Evolutionary conservation across 352 stramenopile genomes (phyloP), one percentile per base, ranked within the genome.

Genomic region (Pythium sp.): DNA sequence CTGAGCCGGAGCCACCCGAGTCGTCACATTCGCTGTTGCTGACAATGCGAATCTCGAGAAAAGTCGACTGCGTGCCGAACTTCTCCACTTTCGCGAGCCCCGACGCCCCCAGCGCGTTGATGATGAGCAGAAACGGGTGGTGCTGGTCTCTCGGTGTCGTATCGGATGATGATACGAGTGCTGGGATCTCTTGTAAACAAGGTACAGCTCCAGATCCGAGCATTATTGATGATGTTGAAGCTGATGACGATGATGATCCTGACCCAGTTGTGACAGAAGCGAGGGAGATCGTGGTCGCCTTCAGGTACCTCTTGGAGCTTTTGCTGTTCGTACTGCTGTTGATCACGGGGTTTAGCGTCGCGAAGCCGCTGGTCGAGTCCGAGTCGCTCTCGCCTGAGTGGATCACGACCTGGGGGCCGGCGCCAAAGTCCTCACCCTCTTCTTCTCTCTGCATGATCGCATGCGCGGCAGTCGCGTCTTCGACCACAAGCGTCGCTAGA

Each of bases 31-130:
- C 30, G 5, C 4, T 14, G 36, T 36, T 24, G 51, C 26, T 14
- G 7, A 24, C 38, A 18, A 93, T 28, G 24, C 72, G 74, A 68
- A 93, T 79, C 68, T 92, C 85, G 2, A 93, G 61, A 12, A 82
- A 74, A 9, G 77, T 87, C n/a, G 85, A 93, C 71, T 93, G 85
- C 0, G 83, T 91, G 5, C 83, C 85, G 67, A 93, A 93, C 36
- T 90, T 91, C 56, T 93, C 83, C 11, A 84, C 81, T 57, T 93
- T 93, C 0, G 69, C 58, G 18, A 93, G 65, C 6, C 77, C 81
- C 0, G 81, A 86, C 9, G 84, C 82, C 0, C 82, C 80, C 3
- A 93, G 71, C 1, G 81, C 84, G 58, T 90, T 84, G 34, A 93
- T 78, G 30, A 87, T 70, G 24, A 92, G 61, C 28, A 83, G 5